Percentiles rank a stretch among this genome's conserved stretches.
Conservation (phyloP, 2,329 filamentous ascomycete species). For the Phyllosticta ampelicida region DNA sequence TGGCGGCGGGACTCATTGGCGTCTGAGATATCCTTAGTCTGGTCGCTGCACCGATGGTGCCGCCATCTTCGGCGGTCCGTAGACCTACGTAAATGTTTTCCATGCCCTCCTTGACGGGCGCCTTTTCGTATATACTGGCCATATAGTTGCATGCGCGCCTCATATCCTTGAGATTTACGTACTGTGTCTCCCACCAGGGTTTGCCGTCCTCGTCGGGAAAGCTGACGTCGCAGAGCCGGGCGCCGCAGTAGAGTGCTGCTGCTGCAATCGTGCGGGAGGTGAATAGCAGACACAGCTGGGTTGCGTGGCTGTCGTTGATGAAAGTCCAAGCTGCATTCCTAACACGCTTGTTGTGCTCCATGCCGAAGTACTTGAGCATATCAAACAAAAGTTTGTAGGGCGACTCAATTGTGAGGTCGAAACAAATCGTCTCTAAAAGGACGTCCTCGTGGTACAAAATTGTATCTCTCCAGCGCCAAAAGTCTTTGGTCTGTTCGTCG, state of each 20-base stretch:
- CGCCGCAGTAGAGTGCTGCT: slow-evolving; percentile 76
- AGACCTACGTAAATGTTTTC: slow-evolving; percentile 39
- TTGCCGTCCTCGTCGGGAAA: slow-evolving; percentile 62
- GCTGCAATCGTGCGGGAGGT: slow-evolving; percentile 72
- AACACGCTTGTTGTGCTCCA: slow-evolving; percentile 69
- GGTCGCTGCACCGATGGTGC: slow-evolving; percentile 19
- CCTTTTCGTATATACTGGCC: slow-evolving; percentile 42
- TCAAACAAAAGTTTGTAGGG: slow-evolving; percentile 80
- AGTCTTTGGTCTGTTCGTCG: slow-evolving; percentile 96
- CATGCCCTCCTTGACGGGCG: slow-evolving; percentile 27
- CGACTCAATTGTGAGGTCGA: slow-evolving; percentile 83
- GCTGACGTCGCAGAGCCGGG: slow-evolving; percentile 59
- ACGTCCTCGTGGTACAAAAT: slow-evolving; percentile 88
- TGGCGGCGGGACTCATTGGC: slow-evolving; percentile 13
- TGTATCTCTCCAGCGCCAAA: slow-evolving; percentile 94
- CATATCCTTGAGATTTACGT: slow-evolving; percentile 60
- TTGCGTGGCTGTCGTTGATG: slow-evolving; percentile 80
- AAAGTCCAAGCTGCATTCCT: slow-evolving; percentile 89
- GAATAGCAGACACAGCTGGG: slow-evolving; percentile 72
- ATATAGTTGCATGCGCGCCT: slow-evolving; percentile 65
- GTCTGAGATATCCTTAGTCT: slow-evolving; percentile 21
- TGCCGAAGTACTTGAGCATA: slow-evolving; percentile 60
- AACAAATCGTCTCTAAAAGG: slow-evolving; percentile 83
- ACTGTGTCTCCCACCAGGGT: slow-evolving; percentile 79
- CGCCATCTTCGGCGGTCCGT: slow-evolving; percentile 26